phyloP scores from a whole-genome alignment of 2,329 filamentous ascomycete genomes.

The Fusarium clavum region DNA sequence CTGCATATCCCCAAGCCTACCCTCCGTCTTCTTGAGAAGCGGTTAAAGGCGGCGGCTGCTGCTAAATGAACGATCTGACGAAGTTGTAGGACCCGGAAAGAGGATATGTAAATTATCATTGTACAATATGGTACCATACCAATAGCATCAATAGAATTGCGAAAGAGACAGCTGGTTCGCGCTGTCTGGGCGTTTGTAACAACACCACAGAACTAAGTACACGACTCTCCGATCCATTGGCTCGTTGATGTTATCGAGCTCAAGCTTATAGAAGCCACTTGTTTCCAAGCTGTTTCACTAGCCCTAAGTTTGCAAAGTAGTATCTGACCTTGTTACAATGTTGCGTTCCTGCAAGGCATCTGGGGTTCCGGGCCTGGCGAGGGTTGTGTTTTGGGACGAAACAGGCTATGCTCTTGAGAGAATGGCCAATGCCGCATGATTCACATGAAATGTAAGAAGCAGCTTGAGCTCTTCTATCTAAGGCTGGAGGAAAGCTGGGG shows the following conservation, averaged over 20 bases:
- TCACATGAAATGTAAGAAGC: background rate
- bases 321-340: background rate
- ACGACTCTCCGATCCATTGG: background rate
- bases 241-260: background rate
- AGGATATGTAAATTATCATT: constrained; percentile 40
- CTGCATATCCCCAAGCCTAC: constrained; percentile 78
- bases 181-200: constrained; percentile 3
- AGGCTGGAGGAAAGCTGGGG: background rate
- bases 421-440: background rate
- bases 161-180: constrained; percentile 19
- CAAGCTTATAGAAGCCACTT: background rate
- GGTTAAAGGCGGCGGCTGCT: constrained; percentile 51
- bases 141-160: constrained; percentile 32
- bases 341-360: background rate
- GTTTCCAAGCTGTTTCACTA: background rate
- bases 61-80: constrained; percentile 30
- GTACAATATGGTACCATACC: constrained; percentile 43
- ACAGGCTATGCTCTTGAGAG: background rate
- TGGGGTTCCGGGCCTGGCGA: background rate
- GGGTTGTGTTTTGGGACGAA: background rate
- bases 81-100: constrained; percentile 26
- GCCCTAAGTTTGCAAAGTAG: background rate
- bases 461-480: background rate
- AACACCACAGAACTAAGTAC: background rate
- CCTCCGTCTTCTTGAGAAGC: constrained; percentile 68